A percentile compares a stretch with the other conserved stretches of the same genome.
phyloP scores from a whole-genome alignment of 2,329 filamentous ascomycete genomes.

The Beauveria sp. region DNA sequence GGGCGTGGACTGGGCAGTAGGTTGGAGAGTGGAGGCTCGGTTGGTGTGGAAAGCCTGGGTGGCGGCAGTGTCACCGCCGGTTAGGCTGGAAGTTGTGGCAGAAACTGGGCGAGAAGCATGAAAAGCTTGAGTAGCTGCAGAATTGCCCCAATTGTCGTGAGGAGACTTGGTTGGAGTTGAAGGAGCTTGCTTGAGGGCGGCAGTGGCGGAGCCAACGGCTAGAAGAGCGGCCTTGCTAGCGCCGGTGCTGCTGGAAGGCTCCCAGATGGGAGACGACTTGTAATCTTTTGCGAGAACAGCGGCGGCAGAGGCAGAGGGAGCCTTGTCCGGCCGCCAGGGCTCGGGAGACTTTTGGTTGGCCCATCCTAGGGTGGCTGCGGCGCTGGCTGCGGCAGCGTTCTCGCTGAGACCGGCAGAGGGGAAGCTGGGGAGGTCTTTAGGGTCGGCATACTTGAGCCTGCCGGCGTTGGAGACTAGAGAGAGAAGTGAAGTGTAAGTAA shows the following conservation, averaged over 20 bases:
- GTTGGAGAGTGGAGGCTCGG: constrained; percentile 13
- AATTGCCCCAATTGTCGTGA: constrained; percentile 48
- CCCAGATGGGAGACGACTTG: constrained; percentile 45
- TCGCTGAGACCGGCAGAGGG: constrained; percentile 56
- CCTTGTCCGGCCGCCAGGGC: constrained; percentile 57
- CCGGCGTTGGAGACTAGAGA: constrained; percentile 26
- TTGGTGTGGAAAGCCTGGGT: constrained; percentile 31
- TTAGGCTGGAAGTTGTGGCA: constrained; percentile 14
- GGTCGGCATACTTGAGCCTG: constrained; percentile 61
- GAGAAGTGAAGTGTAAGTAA: constrained; percentile 11
- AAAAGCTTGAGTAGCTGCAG: constrained; percentile 64
- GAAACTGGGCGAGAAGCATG: constrained; percentile 24
- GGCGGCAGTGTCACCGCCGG: constrained; percentile 22
- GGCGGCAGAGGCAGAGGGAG: constrained; percentile 41
- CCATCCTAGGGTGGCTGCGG: constrained; percentile 69
- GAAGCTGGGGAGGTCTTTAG: constrained; percentile 66
- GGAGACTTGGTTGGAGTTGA: constrained; percentile 14
- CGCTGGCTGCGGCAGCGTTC: constrained; percentile 57
- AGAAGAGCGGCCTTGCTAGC: constrained; percentile 69
- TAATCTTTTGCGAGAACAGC: constrained; percentile 35
- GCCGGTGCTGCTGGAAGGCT: constrained; percentile 54
- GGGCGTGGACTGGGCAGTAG: constrained; percentile 23
- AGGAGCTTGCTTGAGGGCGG: constrained; percentile 21
- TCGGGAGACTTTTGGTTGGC: constrained; percentile 58
- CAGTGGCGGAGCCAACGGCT: constrained; percentile 39